Evolutionary conservation across 768 basidiomycete genomes (phyloP), one percentile per base, ranked within the genome.

Genomic region (Suillus plorans): DNA sequence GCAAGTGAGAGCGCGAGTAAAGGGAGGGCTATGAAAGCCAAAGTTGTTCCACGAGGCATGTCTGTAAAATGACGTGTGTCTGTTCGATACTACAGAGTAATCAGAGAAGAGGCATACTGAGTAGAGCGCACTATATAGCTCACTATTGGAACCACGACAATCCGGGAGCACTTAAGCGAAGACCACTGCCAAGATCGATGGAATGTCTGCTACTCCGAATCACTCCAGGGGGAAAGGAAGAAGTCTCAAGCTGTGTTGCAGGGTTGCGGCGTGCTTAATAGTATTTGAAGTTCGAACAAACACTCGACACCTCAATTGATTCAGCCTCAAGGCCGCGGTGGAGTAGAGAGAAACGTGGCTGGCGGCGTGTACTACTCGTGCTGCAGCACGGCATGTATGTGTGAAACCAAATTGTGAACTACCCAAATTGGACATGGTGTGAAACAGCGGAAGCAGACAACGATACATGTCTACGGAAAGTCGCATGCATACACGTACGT

Each of bases 1-100:
- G 75, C 74, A 44, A 76, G 68, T 37, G 75, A 76, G 58, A 76
- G 67, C 18, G 76, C 44, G 14, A 76, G 64, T 58, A 77, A 59
- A 28, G 74, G 69, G 53, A 75, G 36, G 12, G 66, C 62, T 22
- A 73, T 39, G 37, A 74, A 67, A 58, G 66, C 55, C 44, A 64
- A 49, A n/a, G 69, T 66, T 58, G 67, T 61, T 45, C 62, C 53
- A 53, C 68, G 76, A 63, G 74, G 63, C 76, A 76, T 76, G 18
- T 12, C 25, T 42, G 18, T 42, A 28, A 41, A 13, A 42, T 59
- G 39, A 28, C 1, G 39, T 42, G 18, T 3, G 16, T 22, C 37
- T 58, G 37, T 25, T 39, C 25, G 41, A 25, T 42, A 41, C 10
- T 25, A 59, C 18, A 5, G 37, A 39, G 10, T 13, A 20, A 59